Percentiles rank a stretch among this genome's conserved stretches.
phyloP scores from a whole-genome alignment of 2,329 filamentous ascomycete species.

The Alternaria incomplexa region DNA sequence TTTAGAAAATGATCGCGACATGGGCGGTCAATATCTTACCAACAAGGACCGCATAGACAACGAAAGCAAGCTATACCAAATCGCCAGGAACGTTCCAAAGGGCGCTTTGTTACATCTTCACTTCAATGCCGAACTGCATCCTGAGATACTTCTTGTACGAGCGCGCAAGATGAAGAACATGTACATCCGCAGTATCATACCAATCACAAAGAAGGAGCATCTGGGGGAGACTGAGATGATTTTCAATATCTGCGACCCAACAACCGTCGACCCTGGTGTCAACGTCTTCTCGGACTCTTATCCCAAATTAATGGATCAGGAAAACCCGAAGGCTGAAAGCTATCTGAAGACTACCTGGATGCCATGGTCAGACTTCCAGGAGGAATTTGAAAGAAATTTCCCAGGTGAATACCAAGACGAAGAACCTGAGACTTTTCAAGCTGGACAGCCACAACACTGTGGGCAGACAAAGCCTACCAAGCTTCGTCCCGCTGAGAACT shows the following conservation, averaged over 20 bases:
- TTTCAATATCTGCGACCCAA: constrained; percentile 59
- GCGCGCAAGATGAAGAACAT: constrained; percentile 61
- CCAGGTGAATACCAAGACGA: constrained; percentile 13
- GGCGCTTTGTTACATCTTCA: constrained; percentile 76
- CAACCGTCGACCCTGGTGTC: constrained; percentile 28
- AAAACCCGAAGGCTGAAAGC: neutral
- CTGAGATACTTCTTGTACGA: constrained; percentile 65
- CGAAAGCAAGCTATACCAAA: constrained; percentile 62
- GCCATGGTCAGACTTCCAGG: constrained; percentile 54
- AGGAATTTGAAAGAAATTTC: constrained; percentile 46
- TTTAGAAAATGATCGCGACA: constrained; percentile 47
- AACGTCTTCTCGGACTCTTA: constrained; percentile 61
- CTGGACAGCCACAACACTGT: constrained; percentile 18
- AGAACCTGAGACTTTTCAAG: constrained; percentile 2
- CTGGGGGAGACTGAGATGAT: constrained; percentile 65
- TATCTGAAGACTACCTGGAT: constrained; percentile 46
- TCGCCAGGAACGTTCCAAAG: constrained; percentile 69
- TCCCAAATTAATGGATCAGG: constrained; percentile 13
- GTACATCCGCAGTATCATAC: constrained; percentile 69
- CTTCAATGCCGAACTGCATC: constrained; percentile 75
- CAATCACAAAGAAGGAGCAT: constrained; percentile 52
- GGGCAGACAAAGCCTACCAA: constrained; percentile 18
- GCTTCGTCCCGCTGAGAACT: constrained; percentile 50
- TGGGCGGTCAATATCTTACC: constrained; percentile 56
- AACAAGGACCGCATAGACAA: constrained; percentile 54